Percentiles rank a stretch among this genome's conserved stretches.
Evolutionary conservation across 1,284 basidiomycete species (phyloP).

Genomic region (Trichosporon ovoides): DNA sequence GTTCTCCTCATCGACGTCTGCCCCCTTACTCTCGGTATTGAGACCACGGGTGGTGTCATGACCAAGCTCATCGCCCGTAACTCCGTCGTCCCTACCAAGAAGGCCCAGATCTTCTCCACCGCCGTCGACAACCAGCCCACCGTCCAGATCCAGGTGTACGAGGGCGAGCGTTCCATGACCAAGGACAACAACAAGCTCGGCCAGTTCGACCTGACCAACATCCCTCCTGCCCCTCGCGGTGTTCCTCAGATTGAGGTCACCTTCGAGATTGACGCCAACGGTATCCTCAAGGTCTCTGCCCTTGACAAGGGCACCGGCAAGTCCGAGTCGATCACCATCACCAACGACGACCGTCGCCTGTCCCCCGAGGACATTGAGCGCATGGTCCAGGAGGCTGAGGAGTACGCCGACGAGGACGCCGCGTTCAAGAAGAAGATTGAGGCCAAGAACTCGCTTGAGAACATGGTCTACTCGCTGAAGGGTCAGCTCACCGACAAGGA

Average conservation of each 20-base stretch:
- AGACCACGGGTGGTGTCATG: conserved; percentile 99
- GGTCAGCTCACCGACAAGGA: conserved; percentile 78
- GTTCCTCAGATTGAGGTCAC: conserved; percentile 92
- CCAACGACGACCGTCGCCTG: conserved; percentile 64
- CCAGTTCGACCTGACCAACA: conserved; percentile 88
- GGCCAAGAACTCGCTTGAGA: conserved; percentile 34
- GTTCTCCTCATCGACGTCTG: conserved; percentile 95
- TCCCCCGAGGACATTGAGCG: conserved; percentile 82
- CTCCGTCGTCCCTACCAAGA: conserved; percentile 98
- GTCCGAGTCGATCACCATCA: conserved; percentile 80
- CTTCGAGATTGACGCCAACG: conserved; percentile 88
- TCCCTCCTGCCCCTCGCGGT: conserved; percentile 91
- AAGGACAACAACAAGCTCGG: conserved; percentile 98
- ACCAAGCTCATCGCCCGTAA: conserved; percentile 86
- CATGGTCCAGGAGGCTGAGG: conserved; percentile 85
- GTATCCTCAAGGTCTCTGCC: conserved; percentile 83
- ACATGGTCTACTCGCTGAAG: conserved; percentile 68
- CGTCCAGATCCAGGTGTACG: conserved; percentile 80
- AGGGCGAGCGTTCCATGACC: conserved; percentile 90
- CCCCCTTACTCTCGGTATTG: conserved; percentile 92
- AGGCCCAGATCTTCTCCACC: conserved; percentile 97
- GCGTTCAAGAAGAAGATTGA: conserved; percentile 83
- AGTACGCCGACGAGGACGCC: conserved; percentile 78
- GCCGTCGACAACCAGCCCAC: conserved; percentile 91
- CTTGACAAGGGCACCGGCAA: conserved; percentile 91